phyloP scores from a whole-genome alignment of 2,329 filamentous ascomycete species.

The Epichloe sylvatica region DNA sequence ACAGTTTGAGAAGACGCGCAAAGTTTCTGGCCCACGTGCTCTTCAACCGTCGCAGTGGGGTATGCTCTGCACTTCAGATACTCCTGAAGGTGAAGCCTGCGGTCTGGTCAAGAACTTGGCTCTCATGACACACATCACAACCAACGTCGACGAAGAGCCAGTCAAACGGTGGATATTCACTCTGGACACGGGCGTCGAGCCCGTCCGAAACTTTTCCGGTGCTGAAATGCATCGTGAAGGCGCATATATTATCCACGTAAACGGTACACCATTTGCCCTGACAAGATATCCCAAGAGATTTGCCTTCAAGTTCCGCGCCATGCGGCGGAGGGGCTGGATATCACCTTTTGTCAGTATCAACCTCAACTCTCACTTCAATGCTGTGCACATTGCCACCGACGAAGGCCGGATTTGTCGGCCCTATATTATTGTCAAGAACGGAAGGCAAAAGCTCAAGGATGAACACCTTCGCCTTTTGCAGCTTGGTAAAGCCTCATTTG shows the following conservation, averaged over 20 bases:
- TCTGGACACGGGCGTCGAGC: slow-evolving; percentile 70
- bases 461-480: slow-evolving; percentile 71
- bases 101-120: slow-evolving; percentile 96
- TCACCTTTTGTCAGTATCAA: slow-evolving; percentile 96
- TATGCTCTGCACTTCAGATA: slow-evolving; percentile 95
- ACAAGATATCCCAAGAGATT: slow-evolving; percentile 81
- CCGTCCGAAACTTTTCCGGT: slow-evolving; percentile 56
- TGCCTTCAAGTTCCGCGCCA: slow-evolving; percentile 67
- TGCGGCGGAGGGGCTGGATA: slow-evolving; percentile 78
- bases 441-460: slow-evolving; percentile 63
- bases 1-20: slow-evolving; percentile 97
- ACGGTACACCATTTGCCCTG: slow-evolving; percentile 83
- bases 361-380: slow-evolving; percentile 82
- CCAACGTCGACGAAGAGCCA: slow-evolving; percentile 83
- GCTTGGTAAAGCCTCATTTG: slow-evolving; percentile 74
- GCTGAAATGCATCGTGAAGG: slow-evolving; percentile 76
- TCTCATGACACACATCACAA: slow-evolving; percentile 98
- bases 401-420: slow-evolving; percentile 94
- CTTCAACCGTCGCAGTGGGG: slow-evolving; percentile 96
- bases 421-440: slow-evolving; percentile 86
- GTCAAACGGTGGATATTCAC: slow-evolving; percentile 77
- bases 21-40: slow-evolving; percentile 89
- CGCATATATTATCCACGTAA: slow-evolving; percentile 83
- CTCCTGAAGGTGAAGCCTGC: slow-evolving; percentile 95
- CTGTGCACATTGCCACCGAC: slow-evolving; percentile 91